Evolutionary conservation across 2,329 filamentous ascomycete genomes (phyloP), one percentile per base, ranked within the genome.

Genomic region (Neopestalotiopsis rosae): DNA sequence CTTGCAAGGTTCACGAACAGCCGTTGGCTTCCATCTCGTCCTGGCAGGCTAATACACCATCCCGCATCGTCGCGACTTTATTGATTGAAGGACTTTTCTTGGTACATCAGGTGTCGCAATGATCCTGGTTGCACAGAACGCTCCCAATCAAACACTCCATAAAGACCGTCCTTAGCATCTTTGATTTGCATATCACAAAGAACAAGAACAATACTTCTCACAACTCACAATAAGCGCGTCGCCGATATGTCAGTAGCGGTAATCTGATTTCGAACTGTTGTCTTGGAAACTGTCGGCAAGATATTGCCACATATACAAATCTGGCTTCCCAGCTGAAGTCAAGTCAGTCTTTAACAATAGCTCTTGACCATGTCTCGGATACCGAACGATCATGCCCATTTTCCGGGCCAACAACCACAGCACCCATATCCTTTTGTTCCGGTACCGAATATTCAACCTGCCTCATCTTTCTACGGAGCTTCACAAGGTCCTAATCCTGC

Each of bases 331-430:
- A 38, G 40, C 5, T 17, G 4, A 20, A 64, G 38, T 64, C 40
- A 14, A 62, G 59, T 62, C 59, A 13, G 14, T 28, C 20, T 30
- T 24, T 28, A 66, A 61, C 20, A 56, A 49, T 45, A 65, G 28
- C 28, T 68, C 52, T 38, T 67, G 62, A 74, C 69, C 49, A 85
- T 85, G 81, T 78, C 82, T 52, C 79, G 82, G 62, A 81, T 80
- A 69, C 78, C 79, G 17, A 80, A 81, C 65, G 75, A 77, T 62
- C 79, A 82, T 68, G 75, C 77, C 68, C 78, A 76, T n/a, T 76
- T 76, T 62, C 74, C 70, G 34, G 74, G 73, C 49, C 77, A 77
- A 10, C 74, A 73, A 32, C 68, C 71, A 67, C 69, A 70, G 66
- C 73, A 72, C 57, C 72, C 72, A 14, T 76, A 69, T 62, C 58